Percentiles rank a stretch among this genome's conserved stretches.
Conservation (phyloP, 148 eudicot genomes). For the Amaranthus hypochondriacus region DNA sequence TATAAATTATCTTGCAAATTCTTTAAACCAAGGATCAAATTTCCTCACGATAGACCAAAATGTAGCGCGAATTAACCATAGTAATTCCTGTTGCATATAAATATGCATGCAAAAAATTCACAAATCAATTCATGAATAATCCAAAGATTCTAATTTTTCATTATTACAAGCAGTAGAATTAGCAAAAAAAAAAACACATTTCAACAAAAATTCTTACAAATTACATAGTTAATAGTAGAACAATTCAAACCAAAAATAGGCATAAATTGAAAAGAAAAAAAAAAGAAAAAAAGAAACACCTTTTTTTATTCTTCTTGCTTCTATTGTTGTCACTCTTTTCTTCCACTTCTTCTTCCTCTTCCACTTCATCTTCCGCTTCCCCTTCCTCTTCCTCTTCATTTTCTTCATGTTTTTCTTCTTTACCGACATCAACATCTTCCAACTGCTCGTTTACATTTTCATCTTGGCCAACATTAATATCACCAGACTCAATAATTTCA, state of each 20-base stretch:
- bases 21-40: no score
- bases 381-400: not conserved
- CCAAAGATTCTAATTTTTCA: not conserved
- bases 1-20: not conserved
- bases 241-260: not conserved
- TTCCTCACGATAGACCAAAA: no score
- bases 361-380: conserved; percentile 7
- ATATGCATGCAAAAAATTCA: no score
- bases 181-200: no score
- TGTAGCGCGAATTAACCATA: no score
- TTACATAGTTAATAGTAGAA: not conserved
- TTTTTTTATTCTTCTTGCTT: no score
- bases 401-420: conserved; percentile 7
- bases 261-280: no score
- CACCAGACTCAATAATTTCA: conserved; percentile 18
- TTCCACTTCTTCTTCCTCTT: not conserved
- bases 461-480: conserved; percentile 7
- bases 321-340: not conserved
- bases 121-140: not conserved
- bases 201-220: no score
- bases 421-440: conserved; percentile 5
- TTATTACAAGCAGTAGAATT: no score
- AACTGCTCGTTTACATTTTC: not conserved
- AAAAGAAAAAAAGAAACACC: no score
- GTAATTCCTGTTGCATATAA: no score